Percentiles rank a stretch among this genome's conserved stretches.
Conservation (phyloP, 306 rosid species). For the barrel medic (Medicago truncatula) region DNA sequence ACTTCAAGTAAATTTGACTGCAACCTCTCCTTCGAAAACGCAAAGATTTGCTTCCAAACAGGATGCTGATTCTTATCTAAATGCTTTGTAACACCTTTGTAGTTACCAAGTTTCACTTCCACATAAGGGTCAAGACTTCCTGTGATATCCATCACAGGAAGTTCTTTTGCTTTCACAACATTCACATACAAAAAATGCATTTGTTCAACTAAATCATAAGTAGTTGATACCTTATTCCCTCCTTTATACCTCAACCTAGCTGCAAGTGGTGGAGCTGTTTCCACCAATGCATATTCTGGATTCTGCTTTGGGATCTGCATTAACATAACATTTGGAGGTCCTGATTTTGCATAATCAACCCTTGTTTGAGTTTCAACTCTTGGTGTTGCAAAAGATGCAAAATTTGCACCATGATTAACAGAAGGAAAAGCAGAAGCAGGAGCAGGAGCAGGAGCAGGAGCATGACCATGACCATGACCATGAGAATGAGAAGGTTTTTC, state of each 20-base stretch:
- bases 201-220: constrained; percentile 89
- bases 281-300: constrained; percentile 78
- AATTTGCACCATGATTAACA: constrained; percentile 2
- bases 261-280: constrained; percentile 87
- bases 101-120: constrained; percentile 92
- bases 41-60: constrained; percentile 86
- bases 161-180: constrained; percentile 90
- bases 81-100: constrained; percentile 78
- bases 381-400: neutral
- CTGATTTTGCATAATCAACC: constrained; percentile 70
- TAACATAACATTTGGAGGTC: constrained; percentile 66
- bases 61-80: constrained; percentile 90
- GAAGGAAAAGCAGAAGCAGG: constrained; percentile 38
- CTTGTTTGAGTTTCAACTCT: constrained; percentile 45
- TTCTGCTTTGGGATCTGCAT: constrained; percentile 72
- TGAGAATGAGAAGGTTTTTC: constrained; percentile 38
- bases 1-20: constrained; percentile 84
- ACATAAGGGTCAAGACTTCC: constrained; percentile 98
- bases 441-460: neutral
- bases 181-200: constrained; percentile 89
- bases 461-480: constrained; percentile 25
- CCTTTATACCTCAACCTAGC: constrained; percentile 65
- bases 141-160: constrained; percentile 83
- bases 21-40: constrained; percentile 77
- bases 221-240: constrained; percentile 75